These are phyloP conservation scores for Naematelia encephala DNA, from an alignment of 768 basidiomycete species.

Conservation along the genomic window DNA sequence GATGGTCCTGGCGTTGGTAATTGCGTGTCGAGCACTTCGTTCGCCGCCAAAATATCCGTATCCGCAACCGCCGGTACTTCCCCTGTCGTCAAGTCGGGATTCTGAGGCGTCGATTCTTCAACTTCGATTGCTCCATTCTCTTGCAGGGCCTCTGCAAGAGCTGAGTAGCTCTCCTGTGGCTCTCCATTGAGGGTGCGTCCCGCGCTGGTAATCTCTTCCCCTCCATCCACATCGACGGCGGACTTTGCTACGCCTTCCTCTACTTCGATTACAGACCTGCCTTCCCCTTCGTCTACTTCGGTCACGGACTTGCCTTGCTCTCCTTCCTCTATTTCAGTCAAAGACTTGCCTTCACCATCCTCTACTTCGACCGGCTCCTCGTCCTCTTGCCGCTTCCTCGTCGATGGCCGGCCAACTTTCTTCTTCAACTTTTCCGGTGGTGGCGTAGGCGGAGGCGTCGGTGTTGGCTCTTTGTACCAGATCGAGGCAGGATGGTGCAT, in stretches of 20 bases:
- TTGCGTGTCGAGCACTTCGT: neutral
- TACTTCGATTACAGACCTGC: neutral
- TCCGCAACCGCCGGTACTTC: neutral
- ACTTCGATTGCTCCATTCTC: neutral
- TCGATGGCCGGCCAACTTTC: neutral
- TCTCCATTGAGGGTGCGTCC: neutral
- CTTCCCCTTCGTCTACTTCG: neutral
- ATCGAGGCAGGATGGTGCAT: slow-evolving; percentile 35
- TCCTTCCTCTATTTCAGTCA: slow-evolving; percentile 5
- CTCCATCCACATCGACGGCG: neutral
- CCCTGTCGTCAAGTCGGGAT: neutral
- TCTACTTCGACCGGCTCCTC: neutral
- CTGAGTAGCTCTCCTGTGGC: neutral
- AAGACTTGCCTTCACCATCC: neutral
- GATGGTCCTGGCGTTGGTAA: neutral
- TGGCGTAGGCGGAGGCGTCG: slow-evolving; percentile 13
- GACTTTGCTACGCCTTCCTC: slow-evolving; percentile 2
- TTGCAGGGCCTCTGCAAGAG: neutral
- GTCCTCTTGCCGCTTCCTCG: neutral
- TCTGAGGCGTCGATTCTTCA: neutral
- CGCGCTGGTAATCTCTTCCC: neutral
- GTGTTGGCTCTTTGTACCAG: slow-evolving; percentile 34
- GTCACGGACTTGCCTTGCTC: slow-evolving; percentile 2
- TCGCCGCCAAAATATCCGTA: neutral
- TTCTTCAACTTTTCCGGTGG: neutral